Conservation (phyloP, 306 rosid genomes). For the Calophaca sinica region DNA sequence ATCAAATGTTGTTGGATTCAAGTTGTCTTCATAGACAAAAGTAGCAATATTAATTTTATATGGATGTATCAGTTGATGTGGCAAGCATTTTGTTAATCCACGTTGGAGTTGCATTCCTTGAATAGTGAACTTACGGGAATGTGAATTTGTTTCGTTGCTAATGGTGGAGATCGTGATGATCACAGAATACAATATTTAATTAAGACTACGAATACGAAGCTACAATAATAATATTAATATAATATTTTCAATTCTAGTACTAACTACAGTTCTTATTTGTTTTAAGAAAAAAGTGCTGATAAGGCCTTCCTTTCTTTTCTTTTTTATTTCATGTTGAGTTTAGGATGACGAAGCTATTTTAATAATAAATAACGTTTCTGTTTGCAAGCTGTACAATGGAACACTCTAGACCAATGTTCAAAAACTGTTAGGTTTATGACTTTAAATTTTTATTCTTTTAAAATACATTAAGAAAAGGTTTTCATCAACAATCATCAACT, state of each 20-base stretch:
- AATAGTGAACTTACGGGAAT: constrained; percentile 41
- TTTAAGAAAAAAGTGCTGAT: not conserved
- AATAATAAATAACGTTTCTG: constrained; percentile 21
- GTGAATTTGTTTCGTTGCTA: constrained; percentile 49
- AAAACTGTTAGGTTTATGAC: constrained; percentile 33
- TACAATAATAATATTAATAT: not conserved
- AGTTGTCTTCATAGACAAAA: constrained; percentile 42
- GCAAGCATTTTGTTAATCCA: constrained; percentile 43
- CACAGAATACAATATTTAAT: constrained; percentile 31
- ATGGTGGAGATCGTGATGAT: constrained; percentile 49
- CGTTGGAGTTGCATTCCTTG: constrained; percentile 47
- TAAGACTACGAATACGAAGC: constrained; percentile 26
- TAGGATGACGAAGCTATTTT: constrained; percentile 10
- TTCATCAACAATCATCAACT: not conserved
- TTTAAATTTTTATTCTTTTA: not conserved
- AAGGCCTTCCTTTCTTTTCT: constrained; percentile 1
- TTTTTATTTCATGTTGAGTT: constrained; percentile 16
- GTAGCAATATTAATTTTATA: constrained; percentile 32
- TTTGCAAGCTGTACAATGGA: constrained; percentile 51
- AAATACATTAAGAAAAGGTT: not conserved
- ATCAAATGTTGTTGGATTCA: constrained; percentile 45
- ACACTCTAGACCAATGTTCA: constrained; percentile 51
- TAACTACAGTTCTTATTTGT: not conserved
- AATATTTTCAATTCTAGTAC: constrained; percentile 13
- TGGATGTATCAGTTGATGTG: constrained; percentile 40